Evolutionary conservation across 2,329 filamentous ascomycete genomes (phyloP), one percentile per base, ranked within the genome.

Genomic region (Cladosporium velox): DNA sequence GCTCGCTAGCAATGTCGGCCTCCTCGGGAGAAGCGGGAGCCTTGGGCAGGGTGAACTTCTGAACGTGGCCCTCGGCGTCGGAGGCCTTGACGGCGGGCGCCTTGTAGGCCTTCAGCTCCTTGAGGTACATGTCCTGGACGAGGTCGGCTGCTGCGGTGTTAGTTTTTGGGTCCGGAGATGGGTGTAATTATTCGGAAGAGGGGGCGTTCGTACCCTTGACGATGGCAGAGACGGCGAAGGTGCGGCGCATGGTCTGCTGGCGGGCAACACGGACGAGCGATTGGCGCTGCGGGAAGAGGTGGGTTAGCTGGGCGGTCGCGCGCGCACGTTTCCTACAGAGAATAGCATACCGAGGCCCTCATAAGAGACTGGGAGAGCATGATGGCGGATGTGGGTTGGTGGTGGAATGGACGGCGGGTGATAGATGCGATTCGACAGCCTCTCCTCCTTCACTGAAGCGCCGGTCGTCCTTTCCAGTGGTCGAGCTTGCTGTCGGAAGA

Each of bases 41-140:
- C 80, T 91, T 88, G 75, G 95, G 95, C 71, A 90, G 79, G 77
- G 79, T 78, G 86, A 98, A 99, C 80, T 88, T 91, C 80, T 95
- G 91, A 75, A 98, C 95, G 75, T 96, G 91, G 78, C 92, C 93
- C 74, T 94, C 90, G 78, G 93, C 85, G 78, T 98, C 95, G 75
- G 88, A 87, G 70, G 92, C 86, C 86, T 97, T 97, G 83, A 94
- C 79, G 72, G 88, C 84, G 66, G 91, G 85, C 70, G 89, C 84
- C 88, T 98, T 98, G 90, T 97, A 98, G 82, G 88, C 88, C 84
- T 94, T 95, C 79, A 99, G 89, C 83, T 98, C 93, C 81, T 90
- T 91, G 75, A 99, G 89, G 87, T 99, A 99, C 78, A 99, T 88
- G 80, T 98, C 94, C 84, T 98, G 95, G 75, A 99, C 92, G 77